Conservation (phyloP, 1,139 yeast species). For the Sugiyamaella novakii region DNA sequence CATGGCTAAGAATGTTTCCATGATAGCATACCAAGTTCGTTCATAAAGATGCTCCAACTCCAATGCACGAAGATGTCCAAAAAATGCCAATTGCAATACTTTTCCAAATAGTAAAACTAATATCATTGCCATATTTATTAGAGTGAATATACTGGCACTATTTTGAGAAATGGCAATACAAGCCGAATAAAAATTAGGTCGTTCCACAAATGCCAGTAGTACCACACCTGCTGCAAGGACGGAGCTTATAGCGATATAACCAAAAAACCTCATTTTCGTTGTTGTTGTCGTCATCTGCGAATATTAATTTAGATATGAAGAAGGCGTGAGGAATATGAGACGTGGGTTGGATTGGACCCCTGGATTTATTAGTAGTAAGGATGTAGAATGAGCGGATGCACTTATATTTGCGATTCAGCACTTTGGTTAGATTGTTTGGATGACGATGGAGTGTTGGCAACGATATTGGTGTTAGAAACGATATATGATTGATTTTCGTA, state of each 20-base stretch:
- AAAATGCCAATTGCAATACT: conserved; percentile 53
- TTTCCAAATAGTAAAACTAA: conserved; percentile 49
- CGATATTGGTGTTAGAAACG: too few species aligned
- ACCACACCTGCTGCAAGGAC: conserved; percentile 41
- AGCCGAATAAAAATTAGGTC: conserved; percentile 51
- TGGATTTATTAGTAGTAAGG: too few species aligned
- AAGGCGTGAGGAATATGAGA: neutral
- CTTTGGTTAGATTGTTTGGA: too few species aligned
- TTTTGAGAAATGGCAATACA: conserved; percentile 50
- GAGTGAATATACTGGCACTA: conserved; percentile 44
- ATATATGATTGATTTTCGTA: too few species aligned
- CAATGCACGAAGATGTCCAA: conserved; percentile 73
- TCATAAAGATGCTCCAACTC: conserved; percentile 81
- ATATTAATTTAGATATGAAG: neutral
- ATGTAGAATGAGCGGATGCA: too few species aligned
- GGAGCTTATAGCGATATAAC: conserved; percentile 34
- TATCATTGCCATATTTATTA: conserved; percentile 50
- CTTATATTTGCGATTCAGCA: too few species aligned
- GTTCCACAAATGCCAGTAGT: conserved; percentile 39
- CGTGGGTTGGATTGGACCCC: too few species aligned
- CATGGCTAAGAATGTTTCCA: conserved; percentile 65
- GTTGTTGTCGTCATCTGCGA: conserved; percentile 14
- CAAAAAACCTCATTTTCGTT: conserved; percentile 32
- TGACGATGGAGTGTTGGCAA: too few species aligned
- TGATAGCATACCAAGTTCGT: conserved; percentile 62